A percentile compares a stretch with the other conserved stretches of the same genome.
phyloP scores from a whole-genome alignment of 73 alveolate species.

The Paramecium primaurelia region DNA sequence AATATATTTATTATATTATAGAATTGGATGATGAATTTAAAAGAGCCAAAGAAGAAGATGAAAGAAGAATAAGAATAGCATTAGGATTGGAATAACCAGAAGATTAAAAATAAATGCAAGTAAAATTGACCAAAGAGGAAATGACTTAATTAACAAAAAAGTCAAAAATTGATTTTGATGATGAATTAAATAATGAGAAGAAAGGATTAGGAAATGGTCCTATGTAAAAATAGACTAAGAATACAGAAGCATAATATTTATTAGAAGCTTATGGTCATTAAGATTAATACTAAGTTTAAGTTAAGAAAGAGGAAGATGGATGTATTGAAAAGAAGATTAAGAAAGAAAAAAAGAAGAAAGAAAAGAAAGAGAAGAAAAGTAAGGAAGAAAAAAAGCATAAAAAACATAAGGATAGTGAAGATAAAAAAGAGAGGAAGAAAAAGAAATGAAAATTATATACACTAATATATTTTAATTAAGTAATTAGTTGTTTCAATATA shows the following conservation, averaged over 20 bases:
- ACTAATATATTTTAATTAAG: neutral
- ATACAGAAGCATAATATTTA: conserved; percentile 16
- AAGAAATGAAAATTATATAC: neutral
- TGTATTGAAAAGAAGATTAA: conserved; percentile 28
- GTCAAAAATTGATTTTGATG: conserved; percentile 28
- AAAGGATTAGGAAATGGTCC: conserved; percentile 48
- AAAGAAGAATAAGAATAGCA: conserved; percentile 59
- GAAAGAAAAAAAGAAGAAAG: conserved; percentile 47
- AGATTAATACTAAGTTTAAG: conserved; percentile 25
- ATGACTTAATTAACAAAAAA: conserved; percentile 21
- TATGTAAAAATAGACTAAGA: neutral
- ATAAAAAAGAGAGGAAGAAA: neutral
- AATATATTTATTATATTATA: neutral
- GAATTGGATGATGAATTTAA: conserved; percentile 53
- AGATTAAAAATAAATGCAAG: conserved; percentile 53
- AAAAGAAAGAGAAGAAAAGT: conserved; percentile 25
- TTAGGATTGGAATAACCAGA: conserved; percentile 64
- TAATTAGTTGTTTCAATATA: neutral
- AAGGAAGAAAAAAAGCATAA: conserved; percentile 3
- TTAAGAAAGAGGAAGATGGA: conserved; percentile 29
- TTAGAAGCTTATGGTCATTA: conserved; percentile 53
- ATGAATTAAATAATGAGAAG: neutral
- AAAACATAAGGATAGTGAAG: conserved; percentile 29
- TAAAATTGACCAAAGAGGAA: conserved; percentile 54
- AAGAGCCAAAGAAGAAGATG: conserved; percentile 56